Base-by-base conservation (phyloP, 192 early-diverging fungal genomes). In the Coemansia sp. region DNA sequence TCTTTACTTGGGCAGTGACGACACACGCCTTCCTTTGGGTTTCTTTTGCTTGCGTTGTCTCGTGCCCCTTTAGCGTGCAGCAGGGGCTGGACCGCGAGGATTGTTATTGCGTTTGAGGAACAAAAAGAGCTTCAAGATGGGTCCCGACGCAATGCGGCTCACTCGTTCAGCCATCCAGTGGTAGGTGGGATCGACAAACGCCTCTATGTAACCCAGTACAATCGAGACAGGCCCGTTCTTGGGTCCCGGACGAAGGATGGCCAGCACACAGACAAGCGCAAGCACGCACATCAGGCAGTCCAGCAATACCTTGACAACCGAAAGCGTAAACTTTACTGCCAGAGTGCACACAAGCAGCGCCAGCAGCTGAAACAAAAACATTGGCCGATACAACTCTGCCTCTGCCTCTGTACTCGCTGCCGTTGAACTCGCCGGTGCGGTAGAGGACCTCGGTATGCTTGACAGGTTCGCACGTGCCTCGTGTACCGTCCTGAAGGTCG, bases 181-280 rank as follows among this genome's bases (percentile, higher is more conserved):
- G 64, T 72, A 81, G 48, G 67, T 34, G n/a, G 78, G 78, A 48
- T 66, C 56, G 20, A 75, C 73, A 28, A 69, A 29, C 14, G 78
- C 60, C 69, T 75, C 78, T 20, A 74, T 38, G 29, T 72, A 57
- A 16, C 64, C 69, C 28, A 81, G 69, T 25, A 64, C 62, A 65
- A 61, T 64, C 17, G 69, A 50, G 55, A 75, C 36, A 2, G 60
- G 51, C 25, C 61, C 63, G 52, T 67, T 67, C 45, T 75, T 75
- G 30, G 67, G 60, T 29, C 78, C 70, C 11, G 78, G 73, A 17
- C 66, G 67, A 20, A 61, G 45, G 14, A 75, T 63, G 7, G 78
- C 72, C 32, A 64, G 65, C 11, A 60, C 62, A 12, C 66, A 58
- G 51, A 59, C 40, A 22, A 68, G 48, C 50, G 71, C 63, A 36